Evolutionary conservation across 805 yeast genomes (phyloP), one percentile per base, ranked within the genome.

Genomic region (Saturnispora dispora): DNA sequence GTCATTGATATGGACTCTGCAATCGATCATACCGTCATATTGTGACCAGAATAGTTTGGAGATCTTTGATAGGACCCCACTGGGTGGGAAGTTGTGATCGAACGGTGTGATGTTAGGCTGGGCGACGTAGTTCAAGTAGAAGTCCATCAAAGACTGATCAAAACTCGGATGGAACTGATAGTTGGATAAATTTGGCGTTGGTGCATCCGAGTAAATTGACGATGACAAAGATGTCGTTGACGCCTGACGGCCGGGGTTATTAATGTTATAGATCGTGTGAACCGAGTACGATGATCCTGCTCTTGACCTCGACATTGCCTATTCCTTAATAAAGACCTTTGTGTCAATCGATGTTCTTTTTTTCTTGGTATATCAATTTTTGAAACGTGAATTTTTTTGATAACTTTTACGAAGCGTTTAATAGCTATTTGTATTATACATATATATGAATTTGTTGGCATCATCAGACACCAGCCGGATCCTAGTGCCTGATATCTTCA

Each of bases 41-140:
- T 57, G 55, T 18, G 45, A 57, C 53, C 47, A 65, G 27, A 83
- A 74, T 42, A 77, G 72, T 58, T 79, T 81, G 6, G 86, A 77
- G 0, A 82, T 82, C 49, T 73, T 72, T 41, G 80, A 79, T 20
- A 82, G 71, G 3, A 83, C 73, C 1, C 88, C 88, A 1, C 82
- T 73, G 0, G 89, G 88, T 7, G 88, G 89, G 58, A 76, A 76
- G 41, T 71, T 62, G 17, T 78, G 75, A 55, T 82, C 82, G 60
- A 83, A 83, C 0, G 90, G 90, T 0, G 90, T 83, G 7, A 74
- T 70, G 33, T 79, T 76, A 6, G 89, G 88, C 58, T 75, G 79
- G 46, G 71, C 71, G 15, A 77, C 73, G 51, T 76, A 70, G 8
- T 67, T 59, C 48, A 76, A 76, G 58, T 81, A 81, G 4, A 72